A percentile compares a stretch with the other conserved stretches of the same genome.
Evolutionary conservation across 805 yeast genomes (phyloP).

Genomic region (Pichia nakasei): DNA sequence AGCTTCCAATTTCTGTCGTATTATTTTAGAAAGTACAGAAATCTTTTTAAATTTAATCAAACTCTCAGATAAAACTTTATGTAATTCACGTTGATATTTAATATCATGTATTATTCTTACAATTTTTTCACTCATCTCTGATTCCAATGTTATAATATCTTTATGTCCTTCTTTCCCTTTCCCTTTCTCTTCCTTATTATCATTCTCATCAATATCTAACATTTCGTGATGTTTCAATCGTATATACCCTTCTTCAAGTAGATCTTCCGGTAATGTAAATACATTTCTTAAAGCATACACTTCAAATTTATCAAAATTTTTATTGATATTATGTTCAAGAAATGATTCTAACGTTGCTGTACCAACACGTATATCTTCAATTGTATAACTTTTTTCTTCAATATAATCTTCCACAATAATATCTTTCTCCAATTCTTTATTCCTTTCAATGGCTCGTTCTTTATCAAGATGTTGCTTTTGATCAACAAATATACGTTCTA

Average conservation of each 20-base stretch:
- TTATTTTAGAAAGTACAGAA: neutral
- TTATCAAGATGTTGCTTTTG: constrained; percentile 14
- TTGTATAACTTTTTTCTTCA: constrained; percentile 9
- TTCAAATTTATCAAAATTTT: constrained; percentile 80
- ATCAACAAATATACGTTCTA: constrained; percentile 53
- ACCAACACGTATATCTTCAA: constrained; percentile 58
- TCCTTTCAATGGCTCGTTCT: constrained; percentile 3
- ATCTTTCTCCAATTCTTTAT: constrained; percentile 6
- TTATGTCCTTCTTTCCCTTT: too few relatives aligned
- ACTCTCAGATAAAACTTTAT: neutral
- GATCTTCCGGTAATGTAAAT: constrained; percentile 56
- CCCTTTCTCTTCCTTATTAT: constrained; percentile 6
- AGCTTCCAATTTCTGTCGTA: neutral
- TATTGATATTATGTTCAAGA: constrained; percentile 66
- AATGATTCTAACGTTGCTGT: constrained; percentile 73
- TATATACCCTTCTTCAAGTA: constrained; percentile 58
- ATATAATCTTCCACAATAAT: constrained; percentile 7
- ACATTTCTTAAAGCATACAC: constrained; percentile 73
- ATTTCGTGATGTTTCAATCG: constrained; percentile 60
- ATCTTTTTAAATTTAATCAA: neutral
- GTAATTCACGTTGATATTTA: neutral
- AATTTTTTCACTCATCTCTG: constrained; percentile 15
- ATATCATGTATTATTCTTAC: constrained; percentile 3
- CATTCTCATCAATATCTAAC: constrained; percentile 23
- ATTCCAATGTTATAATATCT: constrained; percentile 5